phyloP scores from a whole-genome alignment of 163 green algal species.

The Chlamydomonas reinhardtii region DNA sequence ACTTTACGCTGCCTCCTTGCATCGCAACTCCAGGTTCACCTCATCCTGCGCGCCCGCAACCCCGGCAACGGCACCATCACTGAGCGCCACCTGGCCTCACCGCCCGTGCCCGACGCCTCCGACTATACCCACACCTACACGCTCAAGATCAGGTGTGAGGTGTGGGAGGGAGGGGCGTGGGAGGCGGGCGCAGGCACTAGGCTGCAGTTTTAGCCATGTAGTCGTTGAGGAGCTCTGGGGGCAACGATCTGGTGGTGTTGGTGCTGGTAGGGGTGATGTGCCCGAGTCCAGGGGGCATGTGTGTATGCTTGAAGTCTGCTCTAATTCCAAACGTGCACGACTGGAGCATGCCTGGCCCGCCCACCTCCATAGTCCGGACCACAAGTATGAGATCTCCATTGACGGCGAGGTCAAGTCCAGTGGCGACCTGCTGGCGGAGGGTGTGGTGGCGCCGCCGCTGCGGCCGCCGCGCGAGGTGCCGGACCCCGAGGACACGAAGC shows the following conservation, averaged over 20 bases:
- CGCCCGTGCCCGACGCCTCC: conserved; percentile 74
- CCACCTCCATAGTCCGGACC: neutral
- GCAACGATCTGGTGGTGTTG: too few species aligned
- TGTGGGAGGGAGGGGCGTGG: neutral
- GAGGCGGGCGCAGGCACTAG: too few species aligned
- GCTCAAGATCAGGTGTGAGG: conserved; percentile 7
- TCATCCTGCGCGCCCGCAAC: conserved; percentile 86
- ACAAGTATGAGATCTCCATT: conserved; percentile 83
- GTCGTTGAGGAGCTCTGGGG: too few species aligned
- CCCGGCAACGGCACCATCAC: conserved; percentile 78
- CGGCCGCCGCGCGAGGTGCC: conserved; percentile 86
- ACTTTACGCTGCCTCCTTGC: too few species aligned
- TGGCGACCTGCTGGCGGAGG: conserved; percentile 80
- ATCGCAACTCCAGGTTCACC: conserved; percentile 74
- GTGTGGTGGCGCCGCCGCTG: conserved; percentile 82
- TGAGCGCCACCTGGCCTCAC: conserved; percentile 86
- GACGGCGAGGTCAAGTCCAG: conserved; percentile 82
- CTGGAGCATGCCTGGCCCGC: neutral
- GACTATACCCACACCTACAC: conserved; percentile 88
- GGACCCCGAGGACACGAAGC: conserved; percentile 91
- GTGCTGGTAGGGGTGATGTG: too few species aligned
- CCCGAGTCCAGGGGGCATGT: too few species aligned
- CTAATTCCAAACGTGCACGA: too few species aligned
- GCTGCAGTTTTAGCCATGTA: too few species aligned
- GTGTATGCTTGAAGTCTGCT: too few species aligned